phyloP scores from a whole-genome alignment of 306 rosid species.

The barrel medic (Medicago truncatula) region MtrunA17r5.0-ANR NC_053042.1:41235501-41236000 shows the following conservation, averaged over 20 bases:
- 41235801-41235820: too few relatives aligned
- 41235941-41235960: too few relatives aligned
- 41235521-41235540: conserved; percentile 6
- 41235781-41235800: background rate
- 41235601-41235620: background rate
- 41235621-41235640: background rate
- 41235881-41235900: too few relatives aligned
- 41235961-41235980: too few relatives aligned
- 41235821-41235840: too few relatives aligned
- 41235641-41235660: background rate
- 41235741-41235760: background rate
- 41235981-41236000: too few relatives aligned
- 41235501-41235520: conserved; percentile 2
- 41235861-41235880: too few relatives aligned
- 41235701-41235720: background rate
- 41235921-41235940: too few relatives aligned
- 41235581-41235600: background rate
- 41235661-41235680: background rate
- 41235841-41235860: too few relatives aligned
- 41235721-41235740: background rate
- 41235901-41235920: too few relatives aligned
- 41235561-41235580: conserved; percentile 3
- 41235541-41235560: background rate
- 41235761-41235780: conserved; percentile 2
- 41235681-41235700: too few relatives aligned